Conservation (phyloP, 176 grass and related monocot species). For the Oryza brachyantha region DNA sequence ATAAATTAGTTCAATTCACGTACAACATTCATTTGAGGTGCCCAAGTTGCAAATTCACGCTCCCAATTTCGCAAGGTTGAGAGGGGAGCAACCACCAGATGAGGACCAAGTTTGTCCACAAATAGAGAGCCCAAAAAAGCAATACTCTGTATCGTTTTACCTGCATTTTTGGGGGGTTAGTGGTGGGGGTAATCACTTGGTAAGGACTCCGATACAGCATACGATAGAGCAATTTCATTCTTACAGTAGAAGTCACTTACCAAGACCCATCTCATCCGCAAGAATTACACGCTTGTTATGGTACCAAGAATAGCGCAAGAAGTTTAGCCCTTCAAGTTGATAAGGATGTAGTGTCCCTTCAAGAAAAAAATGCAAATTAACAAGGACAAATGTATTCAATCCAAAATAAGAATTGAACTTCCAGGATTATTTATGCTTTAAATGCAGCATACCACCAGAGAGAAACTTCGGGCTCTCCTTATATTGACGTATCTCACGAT, state of each 20-base stretch:
- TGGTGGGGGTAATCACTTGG: background rate
- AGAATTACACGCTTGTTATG: constrained; percentile 90
- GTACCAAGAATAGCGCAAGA: constrained; percentile 87
- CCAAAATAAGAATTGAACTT: constrained; percentile 30
- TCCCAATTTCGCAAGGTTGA: constrained; percentile 98
- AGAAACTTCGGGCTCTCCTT: constrained; percentile 74
- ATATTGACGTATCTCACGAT: constrained; percentile 34
- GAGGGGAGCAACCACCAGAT: constrained; percentile 95
- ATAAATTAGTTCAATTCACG: constrained; percentile 40
- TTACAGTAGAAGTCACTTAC: constrained; percentile 49
- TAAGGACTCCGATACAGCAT: constrained; percentile 18
- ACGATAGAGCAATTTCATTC: background rate
- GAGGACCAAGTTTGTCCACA: constrained; percentile 73
- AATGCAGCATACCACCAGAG: constrained; percentile 57
- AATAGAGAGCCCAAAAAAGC: constrained; percentile 89
- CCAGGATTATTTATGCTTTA: constrained; percentile 25
- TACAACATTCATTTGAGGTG: constrained; percentile 97
- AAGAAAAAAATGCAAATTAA: constrained; percentile 40
- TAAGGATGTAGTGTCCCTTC: constrained; percentile 88
- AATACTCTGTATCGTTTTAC: constrained; percentile 99
- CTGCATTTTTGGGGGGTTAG: constrained; percentile 44
- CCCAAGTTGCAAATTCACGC: constrained; percentile 97
- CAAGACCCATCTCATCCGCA: constrained; percentile 99
- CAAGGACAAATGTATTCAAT: constrained; percentile 17
- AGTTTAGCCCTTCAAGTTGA: constrained; percentile 95